Evolutionary conservation across 345 rosid genomes (phyloP).

Genomic region (Jatropha curcas): DNA sequence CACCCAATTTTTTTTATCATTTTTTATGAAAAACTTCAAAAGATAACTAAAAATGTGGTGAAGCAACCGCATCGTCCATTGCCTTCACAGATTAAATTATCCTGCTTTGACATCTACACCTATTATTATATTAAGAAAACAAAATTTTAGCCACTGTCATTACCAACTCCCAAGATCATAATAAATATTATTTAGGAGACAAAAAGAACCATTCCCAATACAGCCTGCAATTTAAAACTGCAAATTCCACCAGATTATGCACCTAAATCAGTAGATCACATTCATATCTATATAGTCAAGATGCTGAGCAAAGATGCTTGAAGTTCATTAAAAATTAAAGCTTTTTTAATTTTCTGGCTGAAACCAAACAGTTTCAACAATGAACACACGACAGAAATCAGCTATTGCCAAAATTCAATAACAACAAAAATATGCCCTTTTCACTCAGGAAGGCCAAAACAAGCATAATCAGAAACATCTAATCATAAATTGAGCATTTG

Average conservation of each 20-base stretch:
- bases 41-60: background rate
- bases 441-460: background rate
- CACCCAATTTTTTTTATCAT: background rate
- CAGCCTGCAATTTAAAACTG: constrained; percentile 10
- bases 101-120: constrained; percentile 9
- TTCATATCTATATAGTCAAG: constrained; percentile 13
- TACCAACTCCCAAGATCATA: constrained; percentile 13
- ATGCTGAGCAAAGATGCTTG: background rate
- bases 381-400: background rate
- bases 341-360: background rate
- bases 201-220: constrained; percentile 19
- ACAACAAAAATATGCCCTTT: too few relatives aligned
- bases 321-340: background rate
- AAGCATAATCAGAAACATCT: background rate
- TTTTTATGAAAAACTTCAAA: background rate
- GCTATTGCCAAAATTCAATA: background rate
- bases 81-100: constrained; percentile 25
- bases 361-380: background rate
- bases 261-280: constrained; percentile 14
- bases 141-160: constrained; percentile 6
- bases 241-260: constrained; percentile 12
- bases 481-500: background rate
- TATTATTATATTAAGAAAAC: constrained; percentile 8
- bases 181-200: constrained; percentile 1
- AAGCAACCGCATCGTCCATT: constrained; percentile 19